These are phyloP conservation scores for Trichoderma oligosporum DNA, from an alignment of 2,329 filamentous ascomycete genomes.

Conservation along the genomic window DNA sequence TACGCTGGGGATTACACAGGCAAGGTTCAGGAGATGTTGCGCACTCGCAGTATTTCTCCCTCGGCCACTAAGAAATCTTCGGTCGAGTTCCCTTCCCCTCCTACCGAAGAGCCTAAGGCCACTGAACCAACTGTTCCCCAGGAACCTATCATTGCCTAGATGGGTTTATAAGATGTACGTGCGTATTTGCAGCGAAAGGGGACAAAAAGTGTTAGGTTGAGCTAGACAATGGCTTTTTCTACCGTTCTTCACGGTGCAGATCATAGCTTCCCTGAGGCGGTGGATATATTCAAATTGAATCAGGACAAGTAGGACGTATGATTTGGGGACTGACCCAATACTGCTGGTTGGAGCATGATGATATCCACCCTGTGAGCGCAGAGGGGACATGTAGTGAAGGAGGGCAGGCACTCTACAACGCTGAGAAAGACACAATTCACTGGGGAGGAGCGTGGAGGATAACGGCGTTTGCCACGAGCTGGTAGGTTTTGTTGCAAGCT, in stretches of 20 bases:
- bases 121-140: constrained; percentile 27
- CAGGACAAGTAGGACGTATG: neutral
- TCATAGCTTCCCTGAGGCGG: constrained; percentile 24
- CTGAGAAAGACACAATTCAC: neutral
- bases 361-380: constrained; percentile 4
- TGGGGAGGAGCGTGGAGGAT: constrained; percentile 6
- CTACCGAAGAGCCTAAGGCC: constrained; percentile 36
- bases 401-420: neutral
- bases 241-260: constrained; percentile 28
- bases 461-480: constrained; percentile 10
- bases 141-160: constrained; percentile 32
- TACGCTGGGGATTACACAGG: constrained; percentile 64
- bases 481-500: constrained; percentile 7
- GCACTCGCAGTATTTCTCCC: constrained; percentile 45
- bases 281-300: constrained; percentile 13
- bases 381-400: neutral
- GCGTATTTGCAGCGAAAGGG: neutral
- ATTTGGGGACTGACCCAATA: neutral
- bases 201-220: constrained; percentile 26
- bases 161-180: neutral
- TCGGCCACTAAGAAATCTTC: constrained; percentile 38
- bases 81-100: constrained; percentile 37
- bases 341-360: constrained; percentile 3
- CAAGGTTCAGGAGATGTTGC: constrained; percentile 63
- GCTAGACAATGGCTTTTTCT: constrained; percentile 28